These are phyloP conservation scores for Dioszegia crocea DNA, from an alignment of 768 basidiomycete genomes.

Conservation along the genomic window DNA sequence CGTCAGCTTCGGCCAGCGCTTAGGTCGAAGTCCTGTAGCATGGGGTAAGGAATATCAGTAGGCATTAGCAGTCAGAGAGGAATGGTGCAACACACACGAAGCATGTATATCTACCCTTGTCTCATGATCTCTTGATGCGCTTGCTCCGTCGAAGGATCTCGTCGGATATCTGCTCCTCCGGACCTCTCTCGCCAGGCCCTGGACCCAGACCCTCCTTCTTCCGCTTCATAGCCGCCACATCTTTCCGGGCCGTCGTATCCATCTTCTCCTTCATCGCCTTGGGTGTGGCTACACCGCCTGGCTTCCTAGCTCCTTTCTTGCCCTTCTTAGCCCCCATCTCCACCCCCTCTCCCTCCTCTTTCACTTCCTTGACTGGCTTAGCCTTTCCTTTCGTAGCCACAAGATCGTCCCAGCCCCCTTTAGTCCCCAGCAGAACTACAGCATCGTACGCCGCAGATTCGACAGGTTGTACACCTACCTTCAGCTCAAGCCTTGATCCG, in stretches of 20 bases:
- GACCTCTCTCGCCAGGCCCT: not conserved
- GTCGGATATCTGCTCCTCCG: not conserved
- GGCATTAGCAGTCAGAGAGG: no score
- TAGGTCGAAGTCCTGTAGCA: no score
- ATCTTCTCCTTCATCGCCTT: not conserved
- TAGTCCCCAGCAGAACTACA: conserved; percentile 60
- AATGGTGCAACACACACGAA: no score
- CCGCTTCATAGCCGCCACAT: no score
- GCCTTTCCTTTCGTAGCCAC: conserved; percentile 6
- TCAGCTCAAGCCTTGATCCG: not conserved
- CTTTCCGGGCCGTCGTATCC: not conserved
- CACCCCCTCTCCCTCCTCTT: not conserved
- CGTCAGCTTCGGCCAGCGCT: no score
- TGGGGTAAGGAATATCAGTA: no score
- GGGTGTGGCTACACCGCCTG: not conserved
- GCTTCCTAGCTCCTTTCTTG: not conserved
- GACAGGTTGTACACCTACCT: conserved; percentile 67
- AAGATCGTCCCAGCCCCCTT: conserved; percentile 69
- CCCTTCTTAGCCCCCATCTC: not conserved
- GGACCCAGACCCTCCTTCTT: not conserved
- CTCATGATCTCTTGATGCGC: conserved; percentile 13
- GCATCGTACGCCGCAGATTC: conserved; percentile 62
- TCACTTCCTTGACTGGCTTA: not conserved
- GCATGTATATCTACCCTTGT: no score
- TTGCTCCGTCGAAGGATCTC: conserved; percentile 18